A percentile compares a stretch with the other conserved stretches of the same genome.
These are phyloP conservation scores for Lentinula sp. DNA, from an alignment of 768 basidiomycete species.

Conservation along the genomic window DNA sequence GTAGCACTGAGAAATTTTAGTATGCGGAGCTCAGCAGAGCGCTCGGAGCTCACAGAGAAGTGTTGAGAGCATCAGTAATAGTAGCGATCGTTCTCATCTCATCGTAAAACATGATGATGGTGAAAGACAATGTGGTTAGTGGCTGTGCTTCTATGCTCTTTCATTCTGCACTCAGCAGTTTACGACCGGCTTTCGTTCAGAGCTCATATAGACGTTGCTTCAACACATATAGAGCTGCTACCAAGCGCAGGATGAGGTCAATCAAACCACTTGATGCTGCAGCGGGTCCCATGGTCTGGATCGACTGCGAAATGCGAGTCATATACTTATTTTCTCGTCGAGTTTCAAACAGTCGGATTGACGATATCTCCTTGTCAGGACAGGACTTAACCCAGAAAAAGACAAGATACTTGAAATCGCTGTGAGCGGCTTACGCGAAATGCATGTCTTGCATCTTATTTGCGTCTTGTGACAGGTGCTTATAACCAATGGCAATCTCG, in stretches of 20 bases:
- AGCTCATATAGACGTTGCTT: not conserved
- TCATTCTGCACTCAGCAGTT: not conserved
- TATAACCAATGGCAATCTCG: slow-evolving; percentile 81
- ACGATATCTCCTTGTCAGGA: slow-evolving; percentile 22
- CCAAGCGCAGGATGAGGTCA: not conserved
- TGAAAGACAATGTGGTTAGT: not conserved
- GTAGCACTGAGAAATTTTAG: slow-evolving; percentile 28
- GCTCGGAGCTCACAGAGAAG: not conserved
- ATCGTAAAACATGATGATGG: not conserved
- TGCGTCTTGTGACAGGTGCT: slow-evolving; percentile 46
- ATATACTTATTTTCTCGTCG: not conserved
- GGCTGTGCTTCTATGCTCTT: not conserved
- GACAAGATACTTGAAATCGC: slow-evolving; percentile 82
- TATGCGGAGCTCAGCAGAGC: not conserved
- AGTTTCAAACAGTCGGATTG: not conserved
- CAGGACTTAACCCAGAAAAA: slow-evolving; percentile 59
- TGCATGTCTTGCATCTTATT: not conserved
- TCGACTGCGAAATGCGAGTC: slow-evolving; percentile 75
- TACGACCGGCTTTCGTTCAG: not conserved
- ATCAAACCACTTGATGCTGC: slow-evolving; percentile 7
- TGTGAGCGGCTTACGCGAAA: slow-evolving; percentile 26
- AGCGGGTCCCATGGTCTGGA: slow-evolving; percentile 74
- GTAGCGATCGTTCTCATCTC: not conserved
- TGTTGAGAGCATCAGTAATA: not conserved
- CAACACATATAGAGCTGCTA: not conserved